Conservation (phyloP, 78 protist species). For the Pelomyxa schiedti region DNA sequence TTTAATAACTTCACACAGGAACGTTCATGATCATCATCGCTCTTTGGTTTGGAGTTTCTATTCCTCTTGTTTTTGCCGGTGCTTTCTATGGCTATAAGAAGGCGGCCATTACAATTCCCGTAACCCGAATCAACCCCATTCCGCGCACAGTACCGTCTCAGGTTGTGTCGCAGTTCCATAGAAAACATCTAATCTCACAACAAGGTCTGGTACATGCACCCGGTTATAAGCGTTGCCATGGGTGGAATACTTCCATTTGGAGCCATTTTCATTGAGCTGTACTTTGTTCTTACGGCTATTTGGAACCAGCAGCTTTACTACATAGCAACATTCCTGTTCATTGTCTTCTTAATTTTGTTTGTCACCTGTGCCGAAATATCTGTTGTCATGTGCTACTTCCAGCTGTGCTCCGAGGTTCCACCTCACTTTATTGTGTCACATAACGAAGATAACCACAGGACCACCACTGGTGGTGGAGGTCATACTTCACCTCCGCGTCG, state of each 20-base stretch:
- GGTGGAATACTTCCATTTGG: constrained; percentile 93
- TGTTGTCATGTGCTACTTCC: constrained; percentile 89
- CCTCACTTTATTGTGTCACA: too few species aligned
- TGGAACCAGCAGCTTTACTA: constrained; percentile 87
- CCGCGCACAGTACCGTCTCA: constrained; percentile 86
- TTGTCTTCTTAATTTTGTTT: constrained; percentile 78
- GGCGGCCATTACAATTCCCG: constrained; percentile 51
- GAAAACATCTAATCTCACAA: too few species aligned
- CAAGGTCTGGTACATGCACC: constrained; percentile 81
- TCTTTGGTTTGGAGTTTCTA: constrained; percentile 89
- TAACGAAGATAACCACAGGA: too few species aligned
- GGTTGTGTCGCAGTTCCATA: too few species aligned
- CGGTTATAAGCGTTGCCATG: constrained; percentile 61
- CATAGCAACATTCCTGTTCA: constrained; percentile 85
- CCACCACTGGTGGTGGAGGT: constrained; percentile 96
- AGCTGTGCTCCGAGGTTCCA: constrained; percentile 78
- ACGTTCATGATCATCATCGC: constrained; percentile 53
- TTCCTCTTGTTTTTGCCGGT: constrained; percentile 89
- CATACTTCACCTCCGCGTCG: constrained; percentile 76
- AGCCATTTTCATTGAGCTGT: constrained; percentile 87
- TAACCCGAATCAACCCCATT: constrained; percentile 78
- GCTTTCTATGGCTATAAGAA: constrained; percentile 75
- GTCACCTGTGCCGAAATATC: constrained; percentile 83
- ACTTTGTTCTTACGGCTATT: constrained; percentile 74
- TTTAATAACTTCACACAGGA: background rate